Evolutionary conservation across 192 early-diverging fungal species (phyloP).

Genomic region (Spizellomyces punctatus): DNA sequence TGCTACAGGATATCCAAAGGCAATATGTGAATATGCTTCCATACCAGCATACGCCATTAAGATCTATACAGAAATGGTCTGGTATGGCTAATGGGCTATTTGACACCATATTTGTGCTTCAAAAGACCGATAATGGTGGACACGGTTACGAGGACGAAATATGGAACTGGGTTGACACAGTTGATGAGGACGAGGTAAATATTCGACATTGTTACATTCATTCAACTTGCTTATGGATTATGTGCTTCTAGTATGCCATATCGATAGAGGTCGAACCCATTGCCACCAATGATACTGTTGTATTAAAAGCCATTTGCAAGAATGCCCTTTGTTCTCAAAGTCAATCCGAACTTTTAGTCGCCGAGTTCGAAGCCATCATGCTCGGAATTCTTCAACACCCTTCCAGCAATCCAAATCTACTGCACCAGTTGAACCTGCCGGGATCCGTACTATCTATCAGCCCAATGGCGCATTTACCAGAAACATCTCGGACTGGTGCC

Average conservation of each 20-base stretch:
- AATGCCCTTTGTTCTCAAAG: not conserved
- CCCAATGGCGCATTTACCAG: not conserved
- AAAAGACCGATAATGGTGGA: not conserved
- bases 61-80: not conserved
- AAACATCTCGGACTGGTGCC: not conserved
- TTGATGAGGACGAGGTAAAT: constrained; percentile 18
- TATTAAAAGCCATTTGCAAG: too few species aligned
- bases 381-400: not conserved
- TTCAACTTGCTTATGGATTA: not conserved
- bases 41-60: constrained; percentile 9
- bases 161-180: constrained; percentile 2
- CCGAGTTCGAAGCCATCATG: not conserved
- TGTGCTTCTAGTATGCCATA: not conserved
- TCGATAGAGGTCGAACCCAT: constrained; percentile 18
- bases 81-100: constrained; percentile 1
- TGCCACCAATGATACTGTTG: not conserved
- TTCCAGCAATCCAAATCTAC: too few species aligned
- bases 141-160: not conserved
- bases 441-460: not conserved
- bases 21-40: not conserved
- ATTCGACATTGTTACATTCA: not conserved
- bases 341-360: not conserved
- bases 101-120: constrained; percentile 21
- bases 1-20: not conserved
- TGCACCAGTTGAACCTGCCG: too few species aligned